Base-by-base conservation (phyloP, 2,329 filamentous ascomycete genomes). In the Chrysosporium keratinophilum region DNA sequence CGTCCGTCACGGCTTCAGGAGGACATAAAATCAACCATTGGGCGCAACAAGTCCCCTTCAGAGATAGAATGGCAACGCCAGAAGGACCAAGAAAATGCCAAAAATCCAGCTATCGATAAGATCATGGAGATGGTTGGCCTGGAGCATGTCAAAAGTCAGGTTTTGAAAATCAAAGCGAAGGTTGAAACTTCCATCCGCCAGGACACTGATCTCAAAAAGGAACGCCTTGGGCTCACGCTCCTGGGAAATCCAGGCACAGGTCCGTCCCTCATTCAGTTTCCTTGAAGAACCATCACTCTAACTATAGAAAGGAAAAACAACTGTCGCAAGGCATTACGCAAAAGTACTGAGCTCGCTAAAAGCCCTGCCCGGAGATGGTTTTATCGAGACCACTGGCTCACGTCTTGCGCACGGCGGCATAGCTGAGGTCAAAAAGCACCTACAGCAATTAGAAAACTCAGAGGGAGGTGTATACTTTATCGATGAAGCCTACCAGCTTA, bases 171-270 rank as follows among this genome's bases (percentile, higher is more conserved):
- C 62, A 88, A 88, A 59, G 67, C 71, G 0, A 79, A 75, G 42
- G 75, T 88, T 0, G 84, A 89, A 39, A 79, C 75, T 0, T 67
- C 74, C 0, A 60, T 81, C 0, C 73, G 81, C 0, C 85, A 88
- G 63, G 69, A 70, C 0, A 67, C 79, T 0, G 74, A 80, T 1
- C 63, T 85, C 0, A 70, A 67, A 0, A 67, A 71, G 0, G 82
- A 88, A 56, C 71, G 86, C 1, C 81, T 84, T 50, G 78, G 83
- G 6, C 76, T 78, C 1, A 75, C 76, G 0, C 67, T 90, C 2
- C 68, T 89, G 0, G 86, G 86, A 0, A 90, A 89, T 60, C 85
- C 86, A 0, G 86, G 87, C 2, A 89, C 85, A 54, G 84, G 83
- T 78, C 52, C 12, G 14, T 37, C 3, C 9, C 12, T 28, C 14